phyloP scores from a whole-genome alignment of 2,329 filamentous ascomycete genomes.

The Salinomyces thailandicus region DNA sequence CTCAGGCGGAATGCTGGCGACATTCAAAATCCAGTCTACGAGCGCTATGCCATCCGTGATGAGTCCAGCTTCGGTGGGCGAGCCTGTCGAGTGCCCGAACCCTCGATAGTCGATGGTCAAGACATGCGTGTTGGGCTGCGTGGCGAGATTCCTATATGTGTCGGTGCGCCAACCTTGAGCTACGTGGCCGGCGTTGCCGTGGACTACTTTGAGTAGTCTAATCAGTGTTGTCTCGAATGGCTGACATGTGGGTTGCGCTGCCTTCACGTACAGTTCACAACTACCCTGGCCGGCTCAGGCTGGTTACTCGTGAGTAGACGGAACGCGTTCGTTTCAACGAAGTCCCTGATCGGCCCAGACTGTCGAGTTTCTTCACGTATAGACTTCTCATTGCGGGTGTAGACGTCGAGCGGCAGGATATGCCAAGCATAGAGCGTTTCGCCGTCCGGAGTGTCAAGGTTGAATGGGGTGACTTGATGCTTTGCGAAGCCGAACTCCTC shows the following conservation, averaged over 20 bases:
- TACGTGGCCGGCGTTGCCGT: conserved; percentile 73
- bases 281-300: conserved; percentile 38
- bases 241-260: no score
- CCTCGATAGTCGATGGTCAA: conserved; percentile 87
- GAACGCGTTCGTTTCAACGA: conserved; percentile 40
- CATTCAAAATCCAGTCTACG: conserved; percentile 59
- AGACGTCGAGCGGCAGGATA: conserved; percentile 67
- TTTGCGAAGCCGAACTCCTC: conserved; percentile 79
- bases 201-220: conserved; percentile 12
- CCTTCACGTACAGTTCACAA: conserved; percentile 46
- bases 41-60: conserved; percentile 67
- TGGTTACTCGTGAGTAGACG: conserved; percentile 42
- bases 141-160: conserved; percentile 66
- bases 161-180: conserved; percentile 66
- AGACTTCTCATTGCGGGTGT: conserved; percentile 57
- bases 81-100: conserved; percentile 71
- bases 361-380: conserved; percentile 41
- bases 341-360: conserved; percentile 36
- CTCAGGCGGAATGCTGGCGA: conserved; percentile 53
- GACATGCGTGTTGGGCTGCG: conserved; percentile 64
- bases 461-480: conserved; percentile 83
- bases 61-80: conserved; percentile 67
- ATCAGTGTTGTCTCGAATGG: background rate
- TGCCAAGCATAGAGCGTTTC: conserved; percentile 84
- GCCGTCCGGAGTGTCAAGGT: conserved; percentile 61